Evolutionary conservation across 495 filamentous ascomycete species (phyloP), one percentile per base, ranked within the genome.

Genomic region (Podospora tetraspora): DNA sequence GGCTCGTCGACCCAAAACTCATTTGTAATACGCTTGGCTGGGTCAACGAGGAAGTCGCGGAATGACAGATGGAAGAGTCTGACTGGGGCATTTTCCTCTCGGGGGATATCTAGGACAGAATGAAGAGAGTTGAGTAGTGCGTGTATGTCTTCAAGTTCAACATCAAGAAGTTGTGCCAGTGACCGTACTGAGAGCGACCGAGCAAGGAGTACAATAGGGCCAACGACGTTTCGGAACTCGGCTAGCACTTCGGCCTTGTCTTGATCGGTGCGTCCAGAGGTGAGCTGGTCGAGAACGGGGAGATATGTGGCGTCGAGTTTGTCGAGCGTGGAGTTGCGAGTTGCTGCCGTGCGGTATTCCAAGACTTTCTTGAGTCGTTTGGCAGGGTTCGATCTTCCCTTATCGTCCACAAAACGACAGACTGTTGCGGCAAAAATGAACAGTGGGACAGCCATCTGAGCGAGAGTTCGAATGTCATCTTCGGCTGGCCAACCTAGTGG

Each of bases 361-460:
- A 80, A 64, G 66, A 82, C 62, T 52, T 67, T 75, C 13, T 66
- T 61, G 5, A 81, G 69, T 56, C 69, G 75, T 52, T 68, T 64
- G 56, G 32, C 32, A 21, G 72, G 78, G 60, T 75, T 61, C 11
- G 37, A 57, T 59, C 67, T 68, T 65, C 56, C 68, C 25, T 61
- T 30, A 29, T 77, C 76, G 6, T 62, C 22, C 43, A 81, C 71
- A 61, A 79, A 84, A 13, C 78, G 76, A 65, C 81, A 84, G 13
- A 74, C 75, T 16, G 80, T 83, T 12, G 79, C 73, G 11, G 79
- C 77, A 67, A 74, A 83, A 56, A 84, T 83, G 70, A 84, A 83
- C 2, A 83, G 66, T 27, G 79, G 78, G 52, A 72, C 72, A n/a
- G 83, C 76, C 63, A 74, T 77, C 24, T 77, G 27, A 8, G 76